phyloP scores from a whole-genome alignment of 495 filamentous ascomycete species.

The Podospora didyma region DNA sequence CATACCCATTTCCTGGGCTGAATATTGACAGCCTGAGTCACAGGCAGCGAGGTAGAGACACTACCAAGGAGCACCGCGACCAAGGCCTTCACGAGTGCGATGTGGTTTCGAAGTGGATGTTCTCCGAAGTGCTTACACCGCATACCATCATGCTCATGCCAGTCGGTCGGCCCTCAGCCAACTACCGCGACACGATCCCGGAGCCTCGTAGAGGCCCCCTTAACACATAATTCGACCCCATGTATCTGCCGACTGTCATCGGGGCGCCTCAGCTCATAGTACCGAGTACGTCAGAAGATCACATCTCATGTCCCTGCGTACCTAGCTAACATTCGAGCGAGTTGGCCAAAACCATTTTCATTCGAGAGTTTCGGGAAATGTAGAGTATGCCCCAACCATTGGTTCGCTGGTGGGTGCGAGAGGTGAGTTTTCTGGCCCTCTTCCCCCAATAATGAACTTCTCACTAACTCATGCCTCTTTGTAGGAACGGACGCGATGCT shows the following conservation, averaged over 20 bases:
- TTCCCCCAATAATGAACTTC: not conserved
- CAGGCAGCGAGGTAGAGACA: not conserved
- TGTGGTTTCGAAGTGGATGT: not conserved
- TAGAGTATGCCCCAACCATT: not conserved
- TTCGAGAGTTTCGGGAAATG: not conserved
- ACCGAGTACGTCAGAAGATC: not conserved
- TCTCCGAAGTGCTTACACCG: not conserved
- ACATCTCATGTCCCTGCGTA: not conserved
- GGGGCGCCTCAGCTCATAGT: not conserved
- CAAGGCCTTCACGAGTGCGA: not conserved
- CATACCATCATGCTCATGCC: conserved; percentile 2
- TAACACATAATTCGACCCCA: not conserved
- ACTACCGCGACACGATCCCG: conserved; percentile 1
- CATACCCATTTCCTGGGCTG: not conserved
- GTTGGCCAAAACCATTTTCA: not conserved
- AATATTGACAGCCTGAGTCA: not conserved
- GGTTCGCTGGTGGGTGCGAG: not conserved
- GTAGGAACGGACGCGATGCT: not conserved
- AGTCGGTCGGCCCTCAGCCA: not conserved
- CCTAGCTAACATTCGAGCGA: not conserved
- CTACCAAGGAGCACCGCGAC: not conserved
- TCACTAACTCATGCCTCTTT: not conserved
- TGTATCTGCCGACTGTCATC: not conserved
- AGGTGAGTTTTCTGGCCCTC: not conserved
- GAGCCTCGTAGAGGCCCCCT: not conserved